Base-by-base conservation (phyloP, 129 eudicot species). In the Tanacetum coccineum region DNA sequence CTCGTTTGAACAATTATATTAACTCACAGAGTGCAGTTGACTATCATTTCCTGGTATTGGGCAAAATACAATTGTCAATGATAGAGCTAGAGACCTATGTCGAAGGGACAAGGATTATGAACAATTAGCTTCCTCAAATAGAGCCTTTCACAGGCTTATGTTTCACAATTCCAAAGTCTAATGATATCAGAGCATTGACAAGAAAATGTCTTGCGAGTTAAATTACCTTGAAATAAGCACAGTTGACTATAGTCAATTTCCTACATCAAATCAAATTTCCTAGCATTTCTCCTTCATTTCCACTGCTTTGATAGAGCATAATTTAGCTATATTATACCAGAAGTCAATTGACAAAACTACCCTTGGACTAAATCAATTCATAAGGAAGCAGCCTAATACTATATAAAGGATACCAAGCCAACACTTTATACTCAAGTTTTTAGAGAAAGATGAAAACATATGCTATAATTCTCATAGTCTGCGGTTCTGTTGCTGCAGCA, bases 401-500 rank as follows among this genome's bases (percentile, higher is more conserved):
- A 60, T 68, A 75, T 55, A 59, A 6, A 52, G 21, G 64, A 68
- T 67, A 12, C 51, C 49, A 59, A 50, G 4, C 18, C 30, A 59
- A 22, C 36, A 68, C 46, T 45, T 54, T 15, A 40, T 25, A 62
- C 19, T 68, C 70, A n/a, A 25, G 14, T 12, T 4, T 28, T 52
- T 19, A 49, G 15, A 64, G 49, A 15, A 56, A 40, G 22, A 78
- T 82, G 83, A 67, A 82, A 60, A 17, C 72, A 28, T 65, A 53
- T 75, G 74, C 57, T 30, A 62, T 78, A 13, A 76, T 64, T 66
- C 62, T 74, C n/a, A 42, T 71, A 12, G 79, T 61, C 9, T 70
- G 50, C 1, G 76, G 73, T 74, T 79, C 76, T 60, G 71, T 79
- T 8, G 74, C 74, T 49, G 67, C 77, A 59, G 75, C 54, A 47